Percentiles rank a stretch among this genome's conserved stretches.
These are phyloP conservation scores for Coniophora puteana DNA, from an alignment of 1,284 basidiomycete genomes.

Conservation along the genomic window DNA sequence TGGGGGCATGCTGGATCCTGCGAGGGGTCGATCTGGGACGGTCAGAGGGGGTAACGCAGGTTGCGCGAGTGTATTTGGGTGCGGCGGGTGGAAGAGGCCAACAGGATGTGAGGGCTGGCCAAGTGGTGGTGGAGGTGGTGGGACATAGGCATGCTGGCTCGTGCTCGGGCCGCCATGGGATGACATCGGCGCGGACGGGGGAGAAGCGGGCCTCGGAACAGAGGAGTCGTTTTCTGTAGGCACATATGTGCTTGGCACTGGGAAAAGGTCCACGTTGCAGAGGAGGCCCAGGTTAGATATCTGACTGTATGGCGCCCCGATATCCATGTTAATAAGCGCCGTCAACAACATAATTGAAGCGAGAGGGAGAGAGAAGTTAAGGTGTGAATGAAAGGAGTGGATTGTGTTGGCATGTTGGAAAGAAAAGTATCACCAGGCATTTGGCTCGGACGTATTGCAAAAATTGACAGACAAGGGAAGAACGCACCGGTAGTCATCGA, in stretches of 20 bases:
- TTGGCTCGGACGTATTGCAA: too few relatives aligned
- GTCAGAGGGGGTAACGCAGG: conserved; percentile 18
- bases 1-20: conserved; percentile 6
- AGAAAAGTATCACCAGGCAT: too few relatives aligned
- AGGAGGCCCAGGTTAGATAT: conserved; percentile 50
- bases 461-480: neutral
- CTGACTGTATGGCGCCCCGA: conserved; percentile 35
- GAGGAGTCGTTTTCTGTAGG: neutral
- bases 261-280: conserved; percentile 63
- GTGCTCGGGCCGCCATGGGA: conserved; percentile 5
- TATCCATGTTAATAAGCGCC: neutral
- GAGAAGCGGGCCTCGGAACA: conserved; percentile 8
- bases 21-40: conserved; percentile 10
- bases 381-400: neutral
- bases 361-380: neutral
- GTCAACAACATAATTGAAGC: conserved; percentile 5
- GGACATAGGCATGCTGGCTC: neutral
- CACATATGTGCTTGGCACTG: conserved; percentile 31
- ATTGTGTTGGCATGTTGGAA: too few relatives aligned
- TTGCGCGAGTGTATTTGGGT: neutral
- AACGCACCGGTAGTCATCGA: conserved; percentile 44
- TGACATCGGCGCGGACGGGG: conserved; percentile 10
- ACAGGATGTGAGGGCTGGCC: neutral
- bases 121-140: neutral
- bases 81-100: neutral